Conservation (phyloP, 441 rosid genomes). For the Eutrema salsugineum region DNA sequence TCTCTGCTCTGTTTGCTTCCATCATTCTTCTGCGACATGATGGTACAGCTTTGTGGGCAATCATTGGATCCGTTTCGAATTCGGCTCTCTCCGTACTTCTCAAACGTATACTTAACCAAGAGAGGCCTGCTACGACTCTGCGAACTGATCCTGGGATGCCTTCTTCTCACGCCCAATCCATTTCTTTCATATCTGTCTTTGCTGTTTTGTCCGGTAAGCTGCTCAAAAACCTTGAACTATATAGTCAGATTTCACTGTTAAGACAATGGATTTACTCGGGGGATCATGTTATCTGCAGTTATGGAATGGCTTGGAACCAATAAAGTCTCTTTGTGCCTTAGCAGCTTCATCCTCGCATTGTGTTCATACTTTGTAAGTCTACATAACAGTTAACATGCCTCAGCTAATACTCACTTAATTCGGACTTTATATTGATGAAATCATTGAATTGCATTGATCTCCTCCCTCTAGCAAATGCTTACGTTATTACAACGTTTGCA, state of each 20-base stretch:
- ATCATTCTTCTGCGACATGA: constrained; percentile 31
- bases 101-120: constrained; percentile 35
- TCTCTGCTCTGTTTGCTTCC: constrained; percentile 24
- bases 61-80: constrained; percentile 30
- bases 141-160: constrained; percentile 39
- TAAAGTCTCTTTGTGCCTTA: constrained; percentile 37
- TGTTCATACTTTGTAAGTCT: constrained; percentile 75
- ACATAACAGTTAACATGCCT: neutral
- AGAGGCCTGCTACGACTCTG: constrained; percentile 18
- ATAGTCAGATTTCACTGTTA: neutral
- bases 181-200: constrained; percentile 17
- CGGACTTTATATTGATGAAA: neutral
- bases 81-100: constrained; percentile 22
- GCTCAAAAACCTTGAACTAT: neutral
- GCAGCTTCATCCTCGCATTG: constrained; percentile 41
- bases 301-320: constrained; percentile 52
- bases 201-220: constrained; percentile 29
- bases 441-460: neutral
- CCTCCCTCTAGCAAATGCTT: neutral
- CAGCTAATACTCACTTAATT: neutral
- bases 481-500: constrained; percentile 22
- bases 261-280: neutral
- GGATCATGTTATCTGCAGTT: constrained; percentile 36
- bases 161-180: constrained; percentile 33
- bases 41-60: constrained; percentile 26